Evolutionary conservation across 768 basidiomycete genomes (phyloP).

Genomic region (Russula griseocarnosa): DNA sequence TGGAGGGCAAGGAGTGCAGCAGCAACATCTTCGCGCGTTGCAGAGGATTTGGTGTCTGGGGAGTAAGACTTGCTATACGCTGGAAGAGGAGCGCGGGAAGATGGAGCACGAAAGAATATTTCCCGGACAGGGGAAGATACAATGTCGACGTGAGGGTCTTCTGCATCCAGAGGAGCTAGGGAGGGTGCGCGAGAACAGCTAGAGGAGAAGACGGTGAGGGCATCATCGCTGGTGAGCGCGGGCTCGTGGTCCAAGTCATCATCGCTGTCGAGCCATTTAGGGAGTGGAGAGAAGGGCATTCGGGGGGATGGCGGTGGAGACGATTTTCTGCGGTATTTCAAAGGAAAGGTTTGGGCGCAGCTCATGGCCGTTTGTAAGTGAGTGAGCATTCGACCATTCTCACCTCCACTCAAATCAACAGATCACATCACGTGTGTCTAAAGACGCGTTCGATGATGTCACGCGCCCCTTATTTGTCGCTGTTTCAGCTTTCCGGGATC

Average conservation of each 20-base stretch:
- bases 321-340: constrained; percentile 24
- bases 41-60: constrained; percentile 2
- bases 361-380: not conserved
- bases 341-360: constrained; percentile 1
- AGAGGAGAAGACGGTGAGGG: constrained; percentile 21
- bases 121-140: constrained; percentile 25
- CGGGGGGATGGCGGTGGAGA: constrained; percentile 12
- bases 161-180: constrained; percentile 18
- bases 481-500: no score
- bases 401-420: constrained; percentile 5
- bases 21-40: constrained; percentile 25
- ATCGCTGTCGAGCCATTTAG: constrained; percentile 24
- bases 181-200: constrained; percentile 24
- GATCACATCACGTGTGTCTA: not conserved
- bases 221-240: constrained; percentile 27
- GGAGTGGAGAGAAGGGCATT: constrained; percentile 12
- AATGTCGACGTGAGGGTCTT: constrained; percentile 26
- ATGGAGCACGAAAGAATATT: constrained; percentile 13
- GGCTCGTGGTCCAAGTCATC: constrained; percentile 27
- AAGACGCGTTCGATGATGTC: no score
- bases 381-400: not conserved
- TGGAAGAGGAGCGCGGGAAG: constrained; percentile 12
- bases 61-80: not conserved
- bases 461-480: no score
- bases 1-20: constrained; percentile 25